Percentiles rank a stretch among this genome's conserved stretches.
These are phyloP conservation scores for Hymenoscyphus fructigenus DNA, from an alignment of 2,329 filamentous ascomycete species.

Conservation along the genomic window DNA sequence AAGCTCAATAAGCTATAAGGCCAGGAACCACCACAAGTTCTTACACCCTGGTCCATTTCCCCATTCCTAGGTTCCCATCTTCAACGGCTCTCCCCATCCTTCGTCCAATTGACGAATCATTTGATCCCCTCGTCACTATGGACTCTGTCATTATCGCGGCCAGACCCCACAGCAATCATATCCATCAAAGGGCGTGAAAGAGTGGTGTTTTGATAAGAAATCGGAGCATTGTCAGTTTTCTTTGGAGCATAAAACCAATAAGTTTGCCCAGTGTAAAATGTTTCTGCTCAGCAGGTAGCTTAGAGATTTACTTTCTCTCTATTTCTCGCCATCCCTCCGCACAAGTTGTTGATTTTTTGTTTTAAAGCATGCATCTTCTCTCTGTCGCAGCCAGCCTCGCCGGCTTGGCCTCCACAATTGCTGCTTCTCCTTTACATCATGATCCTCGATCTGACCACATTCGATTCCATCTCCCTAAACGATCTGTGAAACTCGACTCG, in stretches of 20 bases:
- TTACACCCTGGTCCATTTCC: background rate
- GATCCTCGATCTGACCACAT: conserved; percentile 7
- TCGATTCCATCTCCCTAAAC: conserved; percentile 12
- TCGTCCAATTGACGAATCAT: background rate
- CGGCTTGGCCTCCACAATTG: background rate
- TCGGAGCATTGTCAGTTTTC: too few species aligned
- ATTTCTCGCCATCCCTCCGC: background rate
- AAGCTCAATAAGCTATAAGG: too few species aligned
- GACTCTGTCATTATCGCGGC: background rate
- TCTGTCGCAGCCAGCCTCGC: background rate
- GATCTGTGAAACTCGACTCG: conserved; percentile 11
- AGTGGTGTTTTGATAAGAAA: conserved; percentile 1
- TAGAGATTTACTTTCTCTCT: background rate
- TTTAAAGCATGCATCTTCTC: background rate
- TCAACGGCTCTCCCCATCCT: background rate
- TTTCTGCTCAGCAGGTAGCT: background rate
- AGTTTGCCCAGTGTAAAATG: background rate
- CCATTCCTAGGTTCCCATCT: background rate
- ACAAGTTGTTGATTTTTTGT: background rate
- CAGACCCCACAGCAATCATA: background rate
- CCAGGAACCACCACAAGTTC: too few species aligned
- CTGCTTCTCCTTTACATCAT: conserved; percentile 1
- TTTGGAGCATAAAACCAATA: too few species aligned
- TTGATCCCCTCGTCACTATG: background rate
- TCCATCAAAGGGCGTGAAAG: background rate